Conservation (phyloP, 2,329 filamentous ascomycete species). For the Aureobasidium mangrovei region DNA sequence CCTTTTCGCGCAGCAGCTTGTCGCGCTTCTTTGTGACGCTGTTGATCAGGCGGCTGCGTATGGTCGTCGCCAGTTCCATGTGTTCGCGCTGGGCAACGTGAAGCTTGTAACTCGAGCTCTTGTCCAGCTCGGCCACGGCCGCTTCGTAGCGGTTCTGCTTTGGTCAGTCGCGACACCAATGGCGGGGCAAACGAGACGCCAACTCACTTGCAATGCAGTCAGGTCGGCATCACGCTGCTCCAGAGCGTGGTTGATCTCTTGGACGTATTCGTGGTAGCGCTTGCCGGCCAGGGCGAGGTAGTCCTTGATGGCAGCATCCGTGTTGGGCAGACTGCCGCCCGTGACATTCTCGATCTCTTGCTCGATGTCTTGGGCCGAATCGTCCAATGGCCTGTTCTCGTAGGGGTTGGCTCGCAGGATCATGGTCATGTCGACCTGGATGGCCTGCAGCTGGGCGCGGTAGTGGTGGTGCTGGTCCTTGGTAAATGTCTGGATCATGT, state of each 20-base stretch:
- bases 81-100: conserved; percentile 56
- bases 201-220: conserved; percentile 63
- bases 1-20: conserved; percentile 54
- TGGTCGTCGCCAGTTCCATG: conserved; percentile 47
- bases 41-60: conserved; percentile 53
- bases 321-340: conserved; percentile 32
- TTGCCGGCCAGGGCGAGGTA: conserved; percentile 60
- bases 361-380: conserved; percentile 56
- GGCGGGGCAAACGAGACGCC: not conserved
- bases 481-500: conserved; percentile 68
- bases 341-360: conserved; percentile 45
- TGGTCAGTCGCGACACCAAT: not conserved
- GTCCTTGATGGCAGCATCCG: conserved; percentile 56
- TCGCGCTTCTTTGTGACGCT: conserved; percentile 49
- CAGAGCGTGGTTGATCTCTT: conserved; percentile 77
- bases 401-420: conserved; percentile 82
- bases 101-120: conserved; percentile 49
- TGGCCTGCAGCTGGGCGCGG: conserved; percentile 77
- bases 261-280: conserved; percentile 75
- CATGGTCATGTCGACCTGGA: conserved; percentile 84
- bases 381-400: conserved; percentile 55
- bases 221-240: conserved; percentile 81
- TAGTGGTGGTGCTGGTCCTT: conserved; percentile 77
- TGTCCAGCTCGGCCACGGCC: conserved; percentile 46
- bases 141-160: conserved; percentile 49